phyloP scores from a whole-genome alignment of 768 basidiomycete genomes.

The Tulasnella sp. region DNA sequence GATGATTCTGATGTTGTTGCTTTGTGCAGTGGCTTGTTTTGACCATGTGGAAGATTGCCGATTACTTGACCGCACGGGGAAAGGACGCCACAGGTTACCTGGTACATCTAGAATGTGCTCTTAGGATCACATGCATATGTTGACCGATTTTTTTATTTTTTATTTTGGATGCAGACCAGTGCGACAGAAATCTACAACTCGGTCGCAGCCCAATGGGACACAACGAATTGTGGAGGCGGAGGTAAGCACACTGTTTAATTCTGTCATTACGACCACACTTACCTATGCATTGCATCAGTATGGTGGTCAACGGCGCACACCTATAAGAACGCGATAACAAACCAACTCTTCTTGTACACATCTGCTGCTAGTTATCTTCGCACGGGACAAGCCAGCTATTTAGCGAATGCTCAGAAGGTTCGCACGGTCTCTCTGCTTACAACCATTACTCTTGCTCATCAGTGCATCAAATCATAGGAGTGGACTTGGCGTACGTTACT shows the following conservation, averaged over 20 bases:
- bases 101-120: constrained; percentile 23
- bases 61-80: constrained; percentile 40
- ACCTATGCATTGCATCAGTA: constrained; percentile 27
- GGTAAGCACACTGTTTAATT: constrained; percentile 25
- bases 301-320: constrained; percentile 48
- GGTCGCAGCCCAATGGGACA: constrained; percentile 42
- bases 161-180: constrained; percentile 31
- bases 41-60: constrained; percentile 48
- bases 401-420: constrained; percentile 41
- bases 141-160: neutral
- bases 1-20: neutral
- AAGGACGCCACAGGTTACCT: constrained; percentile 22
- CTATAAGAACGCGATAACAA: constrained; percentile 55
- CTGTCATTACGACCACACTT: too few relatives aligned
- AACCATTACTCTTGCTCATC: neutral
- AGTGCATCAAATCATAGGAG: constrained; percentile 20
- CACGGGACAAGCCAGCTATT: constrained; percentile 31
- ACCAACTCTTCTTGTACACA: constrained; percentile 42
- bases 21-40: constrained; percentile 42
- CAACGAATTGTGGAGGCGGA: constrained; percentile 39
- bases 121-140: too few relatives aligned
- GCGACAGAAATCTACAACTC: constrained; percentile 42
- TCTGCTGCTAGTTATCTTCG: constrained; percentile 41
- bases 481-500: constrained; percentile 26
- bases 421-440: constrained; percentile 25